Evolutionary conservation across 345 rosid species (phyloP).

Genomic region (Euphorbia tirucalli): DNA sequence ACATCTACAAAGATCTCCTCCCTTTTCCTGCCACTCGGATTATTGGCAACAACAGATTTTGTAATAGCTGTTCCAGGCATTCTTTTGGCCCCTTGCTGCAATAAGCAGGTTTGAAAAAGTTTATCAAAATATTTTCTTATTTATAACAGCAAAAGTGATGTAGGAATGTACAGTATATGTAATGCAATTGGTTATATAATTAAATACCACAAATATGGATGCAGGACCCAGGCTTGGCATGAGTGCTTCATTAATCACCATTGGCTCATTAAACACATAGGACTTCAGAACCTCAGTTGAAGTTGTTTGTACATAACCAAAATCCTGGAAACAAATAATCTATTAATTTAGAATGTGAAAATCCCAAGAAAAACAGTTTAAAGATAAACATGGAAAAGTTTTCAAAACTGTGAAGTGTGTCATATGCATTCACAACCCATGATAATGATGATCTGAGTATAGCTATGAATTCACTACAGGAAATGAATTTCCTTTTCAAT

Average conservation of each 20-base stretch:
- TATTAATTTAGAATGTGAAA: no score
- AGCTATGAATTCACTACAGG: not conserved
- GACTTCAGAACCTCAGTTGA: constrained; percentile 92
- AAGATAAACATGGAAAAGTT: not conserved
- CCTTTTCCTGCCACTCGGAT: constrained; percentile 86
- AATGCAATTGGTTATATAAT: not conserved
- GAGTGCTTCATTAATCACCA: constrained; percentile 67
- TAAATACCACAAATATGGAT: constrained; percentile 73
- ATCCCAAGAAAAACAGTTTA: no score
- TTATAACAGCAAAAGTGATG: not conserved
- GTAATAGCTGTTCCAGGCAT: constrained; percentile 97
- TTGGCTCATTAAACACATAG: constrained; percentile 88
- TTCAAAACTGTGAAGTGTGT: no score
- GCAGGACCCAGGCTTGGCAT: constrained; percentile 82
- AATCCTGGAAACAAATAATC: constrained; percentile 53
- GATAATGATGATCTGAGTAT: not conserved
- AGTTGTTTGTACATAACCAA: constrained; percentile 95
- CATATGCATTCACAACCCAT: no score
- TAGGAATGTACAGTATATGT: not conserved
- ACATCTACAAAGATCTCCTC: constrained; percentile 98
- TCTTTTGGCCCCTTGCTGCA: constrained; percentile 87
- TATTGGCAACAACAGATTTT: constrained; percentile 95
- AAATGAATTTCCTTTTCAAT: not conserved
- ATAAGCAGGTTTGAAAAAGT: not conserved
- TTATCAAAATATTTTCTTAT: not conserved